Evolutionary conservation across 1,139 yeast species (phyloP).

Genomic region (Hanseniaspora gamundiae): DNA sequence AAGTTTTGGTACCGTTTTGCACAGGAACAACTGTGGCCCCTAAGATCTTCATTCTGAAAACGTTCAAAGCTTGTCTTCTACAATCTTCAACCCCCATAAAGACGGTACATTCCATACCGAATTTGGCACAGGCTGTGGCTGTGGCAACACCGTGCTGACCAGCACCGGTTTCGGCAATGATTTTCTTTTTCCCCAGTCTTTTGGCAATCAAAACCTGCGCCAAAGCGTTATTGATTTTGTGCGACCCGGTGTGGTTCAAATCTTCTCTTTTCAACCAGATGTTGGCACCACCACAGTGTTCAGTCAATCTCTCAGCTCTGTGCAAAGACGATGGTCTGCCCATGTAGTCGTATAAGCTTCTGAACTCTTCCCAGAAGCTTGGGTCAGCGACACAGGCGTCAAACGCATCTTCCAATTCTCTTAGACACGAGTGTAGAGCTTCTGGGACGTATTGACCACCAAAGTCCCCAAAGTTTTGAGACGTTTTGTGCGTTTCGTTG

Average conservation of each 20-base stretch:
- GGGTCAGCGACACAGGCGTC: slow-evolving; percentile 83
- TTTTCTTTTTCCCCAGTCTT: slow-evolving; percentile 78
- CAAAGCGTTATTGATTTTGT: slow-evolving; percentile 90
- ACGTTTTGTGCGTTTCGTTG: slow-evolving; percentile 46
- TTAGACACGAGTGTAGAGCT: slow-evolving; percentile 80
- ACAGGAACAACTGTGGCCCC: slow-evolving; percentile 95
- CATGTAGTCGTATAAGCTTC: slow-evolving; percentile 70
- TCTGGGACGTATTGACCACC: slow-evolving; percentile 99
- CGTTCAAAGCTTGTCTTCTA: slow-evolving; percentile 95
- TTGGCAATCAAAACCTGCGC: slow-evolving; percentile 90
- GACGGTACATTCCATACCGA: slow-evolving; percentile 90
- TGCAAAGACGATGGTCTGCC: slow-evolving; percentile 95
- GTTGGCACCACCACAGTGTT: slow-evolving; percentile 89
- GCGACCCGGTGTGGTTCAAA: slow-evolving; percentile 95
- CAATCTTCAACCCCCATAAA: slow-evolving; percentile 99
- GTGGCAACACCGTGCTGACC: slow-evolving; percentile 99
- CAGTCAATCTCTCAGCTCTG: slow-evolving; percentile 79
- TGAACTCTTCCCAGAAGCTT: slow-evolving; percentile 85
- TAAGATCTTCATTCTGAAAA: slow-evolving; percentile 88
- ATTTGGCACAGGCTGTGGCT: slow-evolving; percentile 97
- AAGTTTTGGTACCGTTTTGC: slow-evolving; percentile 86
- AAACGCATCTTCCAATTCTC: slow-evolving; percentile 79
- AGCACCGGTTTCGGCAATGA: slow-evolving; percentile 99
- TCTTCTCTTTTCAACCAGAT: slow-evolving; percentile 98
- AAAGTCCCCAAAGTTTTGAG: slow-evolving; percentile 79